Evolutionary conservation across 768 basidiomycete genomes (phyloP).

Genomic region (Tricholoma sp.): DNA sequence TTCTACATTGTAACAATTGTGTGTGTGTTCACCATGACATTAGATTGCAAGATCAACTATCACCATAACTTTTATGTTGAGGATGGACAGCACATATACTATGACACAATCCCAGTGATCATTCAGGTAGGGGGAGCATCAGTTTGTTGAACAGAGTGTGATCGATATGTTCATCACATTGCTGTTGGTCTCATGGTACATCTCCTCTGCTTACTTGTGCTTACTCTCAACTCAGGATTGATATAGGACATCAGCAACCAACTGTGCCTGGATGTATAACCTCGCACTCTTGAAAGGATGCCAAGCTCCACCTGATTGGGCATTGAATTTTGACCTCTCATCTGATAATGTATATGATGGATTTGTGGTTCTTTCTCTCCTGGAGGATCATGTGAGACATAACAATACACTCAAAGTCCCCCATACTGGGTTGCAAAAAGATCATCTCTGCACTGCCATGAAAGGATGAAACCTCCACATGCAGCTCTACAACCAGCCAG

Average conservation of each 20-base stretch:
- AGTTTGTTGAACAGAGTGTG: too few relatives aligned
- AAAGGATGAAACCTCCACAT: not conserved
- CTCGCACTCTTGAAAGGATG: not conserved
- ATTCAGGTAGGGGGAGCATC: too few relatives aligned
- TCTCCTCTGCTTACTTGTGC: too few relatives aligned
- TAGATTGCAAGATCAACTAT: too few relatives aligned
- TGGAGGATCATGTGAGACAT: not conserved
- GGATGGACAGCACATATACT: too few relatives aligned
- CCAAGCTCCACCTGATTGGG: not conserved
- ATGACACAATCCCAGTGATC: too few relatives aligned
- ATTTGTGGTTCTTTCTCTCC: not conserved
- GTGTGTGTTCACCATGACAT: too few relatives aligned
- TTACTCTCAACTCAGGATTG: too few relatives aligned
- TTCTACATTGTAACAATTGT: too few relatives aligned
- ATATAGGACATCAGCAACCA: not conserved
- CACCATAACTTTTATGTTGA: too few relatives aligned
- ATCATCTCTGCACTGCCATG: not conserved
- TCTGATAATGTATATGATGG: not conserved
- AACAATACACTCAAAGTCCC: not conserved
- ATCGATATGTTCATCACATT: too few relatives aligned
- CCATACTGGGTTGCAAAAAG: not conserved
- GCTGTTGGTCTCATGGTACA: too few relatives aligned
- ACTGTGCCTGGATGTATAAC: not conserved
- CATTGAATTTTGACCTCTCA: not conserved
- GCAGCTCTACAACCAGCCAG: not conserved